Evolutionary conservation across 768 basidiomycete species (phyloP), one percentile per base, ranked within the genome.

Genomic region (Trametes punicea): DNA sequence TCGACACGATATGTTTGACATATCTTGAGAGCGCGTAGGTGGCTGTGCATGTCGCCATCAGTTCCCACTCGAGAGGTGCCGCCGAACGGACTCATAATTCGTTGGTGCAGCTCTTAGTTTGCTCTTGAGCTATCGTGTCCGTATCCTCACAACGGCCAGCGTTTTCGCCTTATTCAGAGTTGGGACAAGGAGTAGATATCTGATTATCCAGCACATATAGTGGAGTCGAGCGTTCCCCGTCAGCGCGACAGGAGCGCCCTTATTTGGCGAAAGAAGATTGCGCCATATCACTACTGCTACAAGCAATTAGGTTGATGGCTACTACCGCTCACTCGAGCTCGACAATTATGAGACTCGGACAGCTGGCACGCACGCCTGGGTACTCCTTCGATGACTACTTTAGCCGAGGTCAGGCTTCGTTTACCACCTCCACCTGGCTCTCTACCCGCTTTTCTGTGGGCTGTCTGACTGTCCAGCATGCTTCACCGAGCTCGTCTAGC

Each of bases 241-340:
- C n/a, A n/a, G n/a, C n/a, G n/a, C n/a, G n/a, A n/a, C n/a, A n/a
- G n/a, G n/a, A 44, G 25, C 23, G 21, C 42, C 42, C 11, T 4
- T 21, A 23, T 36, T 25, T 10, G 42, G 51, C 33, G 6, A 47
- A 29, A 40, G 59, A 51, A 41, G 51, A 65, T 65, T 63, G 61
- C 64, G 62, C 60, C 56, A 65, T 65, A 62, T 65, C 46, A 56
- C 64, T 38, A 20, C 44, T 45, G 23, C 44, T 36, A 47, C 38
- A 33, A 30, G 57, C 56, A 52, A 63, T 65, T 25, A 46, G 33
- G 26, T 27, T 41, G 47, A 60, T 56, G 34, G 5, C 42, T 26
- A 40, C 39, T 38, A 51, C 47, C 20, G n/a, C 18, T 36, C 8
- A 18, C 57, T 56, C 11, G 20, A 42, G 36, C 38, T 8, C n/a